Percentiles rank a stretch among this genome's conserved stretches.
These are phyloP conservation scores for Leishmania mexicana DNA, from an alignment of 208 protist species.

Conservation along the genomic window DNA sequence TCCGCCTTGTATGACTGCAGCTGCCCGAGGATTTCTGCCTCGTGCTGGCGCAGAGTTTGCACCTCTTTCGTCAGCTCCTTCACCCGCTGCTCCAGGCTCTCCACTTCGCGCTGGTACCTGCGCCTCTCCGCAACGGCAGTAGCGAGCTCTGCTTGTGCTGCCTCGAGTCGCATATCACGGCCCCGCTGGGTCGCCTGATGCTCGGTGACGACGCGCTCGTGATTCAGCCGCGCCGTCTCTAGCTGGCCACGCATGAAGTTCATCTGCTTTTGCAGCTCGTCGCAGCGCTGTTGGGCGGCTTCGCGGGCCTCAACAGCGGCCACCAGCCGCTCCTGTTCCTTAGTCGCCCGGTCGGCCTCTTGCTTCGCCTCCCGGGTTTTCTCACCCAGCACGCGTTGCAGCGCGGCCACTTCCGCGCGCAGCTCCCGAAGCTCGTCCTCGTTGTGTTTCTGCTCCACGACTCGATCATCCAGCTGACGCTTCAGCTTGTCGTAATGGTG, in stretches of 20 bases:
- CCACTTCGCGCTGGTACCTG: slow-evolving; percentile 47
- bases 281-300: slow-evolving; percentile 27
- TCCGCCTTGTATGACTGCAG: slow-evolving; percentile 69
- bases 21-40: slow-evolving; percentile 54
- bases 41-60: slow-evolving; percentile 40
- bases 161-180: slow-evolving; percentile 46
- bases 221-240: slow-evolving; percentile 28
- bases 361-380: slow-evolving; percentile 27
- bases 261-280: slow-evolving; percentile 42
- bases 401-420: slow-evolving; percentile 49
- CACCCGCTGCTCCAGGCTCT: slow-evolving; percentile 37
- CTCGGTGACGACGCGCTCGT: slow-evolving; percentile 32
- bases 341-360: slow-evolving; percentile 22
- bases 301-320: slow-evolving; percentile 35
- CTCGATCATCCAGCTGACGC: slow-evolving; percentile 48
- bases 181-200: slow-evolving; percentile 34
- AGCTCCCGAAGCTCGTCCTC: slow-evolving; percentile 76
- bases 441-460: slow-evolving; percentile 39
- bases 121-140: slow-evolving; percentile 33
- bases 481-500: slow-evolving; percentile 40
- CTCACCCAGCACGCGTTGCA: slow-evolving; percentile 54
- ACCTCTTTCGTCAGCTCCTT: slow-evolving; percentile 52
- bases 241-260: slow-evolving; percentile 40
- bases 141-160: slow-evolving; percentile 39
- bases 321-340: slow-evolving; percentile 33